Evolutionary conservation across 805 yeast genomes (phyloP).

Genomic region (Citeromyces matritensis): DNA sequence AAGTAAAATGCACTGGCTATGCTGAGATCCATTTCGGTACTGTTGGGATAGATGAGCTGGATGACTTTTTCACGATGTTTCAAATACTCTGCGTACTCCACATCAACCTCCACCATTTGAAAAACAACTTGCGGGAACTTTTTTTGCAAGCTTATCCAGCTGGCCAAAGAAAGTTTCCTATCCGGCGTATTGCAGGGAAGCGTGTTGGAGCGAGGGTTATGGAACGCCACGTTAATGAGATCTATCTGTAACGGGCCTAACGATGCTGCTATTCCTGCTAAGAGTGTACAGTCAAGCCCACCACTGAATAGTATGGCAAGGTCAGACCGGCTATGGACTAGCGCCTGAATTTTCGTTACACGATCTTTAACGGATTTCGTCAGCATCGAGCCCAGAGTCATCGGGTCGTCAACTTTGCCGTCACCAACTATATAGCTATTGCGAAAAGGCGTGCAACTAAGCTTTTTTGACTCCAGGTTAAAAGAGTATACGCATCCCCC

Average conservation of each 20-base stretch:
- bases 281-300: constrained; percentile 82
- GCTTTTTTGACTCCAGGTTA: constrained; percentile 10
- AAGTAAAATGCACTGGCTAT: constrained; percentile 93
- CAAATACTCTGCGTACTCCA: constrained; percentile 54
- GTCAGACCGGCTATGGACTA: constrained; percentile 19
- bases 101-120: constrained; percentile 54
- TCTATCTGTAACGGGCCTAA: constrained; percentile 32
- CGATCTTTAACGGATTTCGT: constrained; percentile 27
- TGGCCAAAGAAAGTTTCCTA: constrained; percentile 52
- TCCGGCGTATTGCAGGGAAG: constrained; percentile 69
- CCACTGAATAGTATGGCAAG: constrained; percentile 78
- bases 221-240: constrained; percentile 84
- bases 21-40: constrained; percentile 90
- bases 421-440: constrained; percentile 5
- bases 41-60: constrained; percentile 64
- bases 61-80: constrained; percentile 33
- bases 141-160: constrained; percentile 35
- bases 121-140: constrained; percentile 25
- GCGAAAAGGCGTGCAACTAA: constrained; percentile 9
- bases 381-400: constrained; percentile 10
- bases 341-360: constrained; percentile 46
- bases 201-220: constrained; percentile 64
- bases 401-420: constrained; percentile 2
- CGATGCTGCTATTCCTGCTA: constrained; percentile 40
- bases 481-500: constrained; percentile 33